A percentile compares a stretch with the other conserved stretches of the same genome.
Conservation (phyloP, 257 asterid genomes). For the Fraxinus excelsior region DNA sequence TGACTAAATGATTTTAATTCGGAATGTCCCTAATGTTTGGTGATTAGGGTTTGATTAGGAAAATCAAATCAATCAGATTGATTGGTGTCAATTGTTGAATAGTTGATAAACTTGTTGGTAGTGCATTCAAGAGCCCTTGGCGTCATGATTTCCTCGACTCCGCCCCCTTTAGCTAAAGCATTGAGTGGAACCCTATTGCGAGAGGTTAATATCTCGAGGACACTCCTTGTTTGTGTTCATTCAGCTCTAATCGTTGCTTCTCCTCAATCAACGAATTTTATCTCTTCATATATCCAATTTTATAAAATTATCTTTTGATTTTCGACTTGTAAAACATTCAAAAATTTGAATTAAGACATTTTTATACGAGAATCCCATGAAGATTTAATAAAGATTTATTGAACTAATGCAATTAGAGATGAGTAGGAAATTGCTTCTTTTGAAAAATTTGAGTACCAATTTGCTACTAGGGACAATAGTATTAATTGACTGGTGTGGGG, state of each 20-base stretch:
- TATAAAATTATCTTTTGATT: too few species aligned
- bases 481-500: slow-evolving; percentile 42
- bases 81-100: background rate
- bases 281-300: background rate
- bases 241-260: background rate
- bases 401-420: too few species aligned
- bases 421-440: too few species aligned
- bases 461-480: background rate
- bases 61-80: background rate
- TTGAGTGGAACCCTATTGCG: background rate
- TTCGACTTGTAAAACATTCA: background rate
- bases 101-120: background rate
- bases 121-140: background rate
- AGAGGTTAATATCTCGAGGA: background rate
- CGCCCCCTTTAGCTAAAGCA: background rate
- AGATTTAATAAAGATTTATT: background rate
- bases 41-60: background rate
- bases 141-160: background rate
- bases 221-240: background rate
- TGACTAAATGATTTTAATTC: background rate
- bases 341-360: too few species aligned
- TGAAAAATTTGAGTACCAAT: background rate
- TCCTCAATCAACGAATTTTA: background rate
- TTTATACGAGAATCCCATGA: background rate
- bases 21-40: background rate